These are phyloP conservation scores for Geranium brycei DNA, from an alignment of 345 rosid species.

Conservation along the genomic window DNA sequence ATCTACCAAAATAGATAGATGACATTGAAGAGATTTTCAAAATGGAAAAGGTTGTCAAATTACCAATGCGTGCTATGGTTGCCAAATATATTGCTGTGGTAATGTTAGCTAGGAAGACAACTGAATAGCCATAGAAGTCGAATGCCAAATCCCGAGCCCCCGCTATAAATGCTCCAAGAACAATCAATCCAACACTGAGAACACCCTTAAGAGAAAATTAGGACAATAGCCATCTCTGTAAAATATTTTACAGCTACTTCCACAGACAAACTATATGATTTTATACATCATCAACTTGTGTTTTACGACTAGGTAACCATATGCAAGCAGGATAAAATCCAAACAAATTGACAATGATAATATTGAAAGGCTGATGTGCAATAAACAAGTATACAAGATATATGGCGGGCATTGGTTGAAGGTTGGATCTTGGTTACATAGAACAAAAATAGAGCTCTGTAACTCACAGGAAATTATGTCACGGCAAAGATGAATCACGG, in stretches of 20 bases:
- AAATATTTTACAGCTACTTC: conserved; percentile 7
- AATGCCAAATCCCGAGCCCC: conserved; percentile 96
- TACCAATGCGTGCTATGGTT: conserved; percentile 80
- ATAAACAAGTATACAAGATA: too few species aligned
- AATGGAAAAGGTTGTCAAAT: conserved; percentile 11
- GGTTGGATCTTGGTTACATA: too few species aligned
- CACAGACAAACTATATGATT: neutral
- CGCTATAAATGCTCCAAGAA: conserved; percentile 83
- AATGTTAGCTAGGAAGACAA: conserved; percentile 81
- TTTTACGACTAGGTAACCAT: neutral
- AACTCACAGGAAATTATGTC: too few species aligned
- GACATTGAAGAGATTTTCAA: conserved; percentile 5
- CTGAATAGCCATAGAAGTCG: conserved; percentile 76
- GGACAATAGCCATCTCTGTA: conserved; percentile 15
- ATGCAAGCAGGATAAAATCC: neutral
- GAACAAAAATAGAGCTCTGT: too few species aligned
- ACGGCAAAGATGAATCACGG: too few species aligned
- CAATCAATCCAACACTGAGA: conserved; percentile 81
- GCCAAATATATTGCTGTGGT: conserved; percentile 89
- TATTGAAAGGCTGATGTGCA: neutral
- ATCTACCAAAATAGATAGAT: neutral
- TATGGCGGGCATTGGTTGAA: too few species aligned
- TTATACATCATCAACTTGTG: neutral
- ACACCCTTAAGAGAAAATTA: conserved; percentile 30
- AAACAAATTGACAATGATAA: neutral